phyloP scores from a whole-genome alignment of 1,139 yeast genomes.

The Pichia sp. region DNA sequence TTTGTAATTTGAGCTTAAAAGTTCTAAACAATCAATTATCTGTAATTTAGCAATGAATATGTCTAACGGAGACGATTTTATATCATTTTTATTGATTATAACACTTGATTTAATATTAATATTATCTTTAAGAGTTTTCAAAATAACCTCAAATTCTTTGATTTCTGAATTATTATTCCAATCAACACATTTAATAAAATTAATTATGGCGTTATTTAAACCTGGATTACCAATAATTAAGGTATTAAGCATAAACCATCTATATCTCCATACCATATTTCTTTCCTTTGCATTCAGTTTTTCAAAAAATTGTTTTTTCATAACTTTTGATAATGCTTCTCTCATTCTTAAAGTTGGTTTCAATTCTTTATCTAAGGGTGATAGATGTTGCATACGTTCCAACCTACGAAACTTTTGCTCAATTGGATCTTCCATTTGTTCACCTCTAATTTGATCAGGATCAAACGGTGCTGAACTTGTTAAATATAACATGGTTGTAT shows the following conservation, averaged over 20 bases:
- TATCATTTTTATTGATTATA: neutral
- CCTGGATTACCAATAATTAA: constrained; percentile 28
- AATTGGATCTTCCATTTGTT: constrained; percentile 60
- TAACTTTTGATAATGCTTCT: constrained; percentile 61
- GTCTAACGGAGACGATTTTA: constrained; percentile 8
- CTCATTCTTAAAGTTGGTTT: constrained; percentile 85
- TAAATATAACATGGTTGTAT: neutral
- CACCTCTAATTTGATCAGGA: constrained; percentile 49
- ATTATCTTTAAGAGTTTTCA: constrained; percentile 21
- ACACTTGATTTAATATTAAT: constrained; percentile 4
- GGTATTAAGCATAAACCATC: constrained; percentile 77
- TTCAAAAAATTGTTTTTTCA: constrained; percentile 77
- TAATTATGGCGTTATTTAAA: constrained; percentile 41
- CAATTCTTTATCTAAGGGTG: constrained; percentile 72
- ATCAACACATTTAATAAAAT: constrained; percentile 78
- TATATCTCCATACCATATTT: constrained; percentile 84
- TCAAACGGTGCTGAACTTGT: constrained; percentile 35
- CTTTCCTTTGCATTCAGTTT: constrained; percentile 78
- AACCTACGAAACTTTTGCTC: constrained; percentile 80
- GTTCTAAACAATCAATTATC: constrained; percentile 87
- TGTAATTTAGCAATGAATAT: constrained; percentile 36
- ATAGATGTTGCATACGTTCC: constrained; percentile 74
- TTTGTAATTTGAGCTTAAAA: constrained; percentile 67
- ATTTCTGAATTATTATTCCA: constrained; percentile 84
- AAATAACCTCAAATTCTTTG: constrained; percentile 58